Base-by-base conservation (phyloP, 2,329 filamentous ascomycete species). In the Scedosporium dehoogii region DNA sequence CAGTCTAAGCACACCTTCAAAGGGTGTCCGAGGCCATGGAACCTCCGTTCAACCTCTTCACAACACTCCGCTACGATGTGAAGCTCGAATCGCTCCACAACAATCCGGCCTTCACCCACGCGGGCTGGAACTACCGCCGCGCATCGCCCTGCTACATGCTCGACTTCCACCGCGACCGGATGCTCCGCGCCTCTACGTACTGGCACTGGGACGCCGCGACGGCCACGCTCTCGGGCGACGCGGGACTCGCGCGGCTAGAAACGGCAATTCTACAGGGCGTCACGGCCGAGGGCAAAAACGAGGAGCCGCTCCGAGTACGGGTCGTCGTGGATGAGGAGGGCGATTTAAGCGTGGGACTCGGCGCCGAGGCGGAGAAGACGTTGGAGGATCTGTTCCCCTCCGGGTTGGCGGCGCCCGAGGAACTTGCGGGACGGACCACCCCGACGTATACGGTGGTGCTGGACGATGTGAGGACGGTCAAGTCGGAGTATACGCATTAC, bases 91-190 rank as follows among this genome's bases (percentile, higher is more conserved):
- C 73, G 6, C 73, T 79, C 42, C 73, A 76, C 9, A 73, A 73
- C 62, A 73, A 74, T 62, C 68, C 69, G 41, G 72, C 71, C 1
- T 70, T 77, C 38, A 64, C 68, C 38, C 69, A 79, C 64, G 73
- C 77, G 48, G 82, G 78, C 18, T 87, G 79, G 75, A 86, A 85
- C 68, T 78, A 76, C 67, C 66, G 69, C 27, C 74, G 77, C 27
- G 48, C 46, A 6, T 89, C 85, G 7, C 83, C 87, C 0, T 86
- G 91, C 67, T 96, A 96, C 73, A 91, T 96, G 81, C 81, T 94
- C 16, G 79, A 85, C 63, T 87, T 87, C 67, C 92, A 96, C 72
- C 84, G 85, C 56, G 88, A 92, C 71, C 87, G 92, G 61, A 82
- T 96, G 71, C 78, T 91, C n/a, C 81, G 77, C 63, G 85, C 84